These are phyloP conservation scores for Gremmenia infestans DNA, from an alignment of 2,329 filamentous ascomycete genomes.

Conservation along the genomic window DNA sequence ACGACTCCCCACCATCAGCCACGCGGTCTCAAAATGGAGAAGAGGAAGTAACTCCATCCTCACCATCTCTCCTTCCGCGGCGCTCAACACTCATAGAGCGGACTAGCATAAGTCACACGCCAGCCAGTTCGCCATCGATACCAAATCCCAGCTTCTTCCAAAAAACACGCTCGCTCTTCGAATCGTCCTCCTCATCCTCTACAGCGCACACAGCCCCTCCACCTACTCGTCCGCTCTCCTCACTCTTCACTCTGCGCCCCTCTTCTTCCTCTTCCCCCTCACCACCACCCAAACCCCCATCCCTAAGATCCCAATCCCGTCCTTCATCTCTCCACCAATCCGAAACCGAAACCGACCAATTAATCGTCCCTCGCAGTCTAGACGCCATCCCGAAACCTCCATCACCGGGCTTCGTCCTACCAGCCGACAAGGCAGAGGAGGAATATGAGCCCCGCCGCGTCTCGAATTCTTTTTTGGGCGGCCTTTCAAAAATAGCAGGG, in stretches of 20 bases:
- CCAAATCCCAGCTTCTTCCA: constrained; percentile 16
- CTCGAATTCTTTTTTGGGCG: constrained; percentile 11
- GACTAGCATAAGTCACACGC: not conserved
- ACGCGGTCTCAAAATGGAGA: not conserved
- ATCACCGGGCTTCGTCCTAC: constrained; percentile 11
- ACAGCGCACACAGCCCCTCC: constrained; percentile 2
- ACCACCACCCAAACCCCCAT: not conserved
- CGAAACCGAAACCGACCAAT: constrained; percentile 6
- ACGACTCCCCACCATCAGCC: constrained; percentile 6
- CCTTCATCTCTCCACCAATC: constrained; percentile 9
- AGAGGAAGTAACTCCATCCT: not conserved
- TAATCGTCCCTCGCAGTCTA: constrained; percentile 10
- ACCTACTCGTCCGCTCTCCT: constrained; percentile 4
- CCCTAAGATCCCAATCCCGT: constrained; percentile 1
- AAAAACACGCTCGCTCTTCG: constrained; percentile 26
- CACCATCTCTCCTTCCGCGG: not conserved
- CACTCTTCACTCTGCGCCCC: constrained; percentile 4
- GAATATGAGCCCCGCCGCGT: not conserved
- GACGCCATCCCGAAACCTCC: constrained; percentile 15
- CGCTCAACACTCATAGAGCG: not conserved
- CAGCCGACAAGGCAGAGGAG: not conserved
- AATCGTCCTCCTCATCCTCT: constrained; percentile 10
- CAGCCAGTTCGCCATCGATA: not conserved
- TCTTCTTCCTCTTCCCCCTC: constrained; percentile 1
- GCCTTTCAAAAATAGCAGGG: constrained; percentile 6